phyloP scores from a whole-genome alignment of 2,329 filamentous ascomycete genomes.

The Pyricularia pennisetigena region DNA sequence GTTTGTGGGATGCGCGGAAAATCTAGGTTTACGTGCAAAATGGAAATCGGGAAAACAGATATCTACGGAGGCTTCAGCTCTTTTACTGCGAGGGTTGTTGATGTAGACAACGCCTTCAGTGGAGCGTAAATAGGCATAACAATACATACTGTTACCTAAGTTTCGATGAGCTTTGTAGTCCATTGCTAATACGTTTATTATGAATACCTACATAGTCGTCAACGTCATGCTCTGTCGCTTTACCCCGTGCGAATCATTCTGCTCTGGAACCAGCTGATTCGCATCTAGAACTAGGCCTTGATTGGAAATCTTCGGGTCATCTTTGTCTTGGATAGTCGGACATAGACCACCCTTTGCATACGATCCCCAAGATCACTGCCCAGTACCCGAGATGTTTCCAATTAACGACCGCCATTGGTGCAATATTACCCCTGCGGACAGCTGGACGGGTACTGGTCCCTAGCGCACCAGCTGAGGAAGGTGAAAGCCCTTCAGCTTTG shows the following conservation, averaged over 20 bases:
- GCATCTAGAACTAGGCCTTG: too few relatives aligned
- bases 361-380: background rate
- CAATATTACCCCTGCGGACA: background rate
- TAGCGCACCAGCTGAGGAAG: background rate
- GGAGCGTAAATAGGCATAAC: background rate
- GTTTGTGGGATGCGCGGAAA: background rate
- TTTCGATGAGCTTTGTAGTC: too few relatives aligned
- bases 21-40: background rate
- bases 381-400: background rate
- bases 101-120: background rate
- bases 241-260: too few relatives aligned
- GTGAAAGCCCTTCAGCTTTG: background rate
- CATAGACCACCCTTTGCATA: background rate
- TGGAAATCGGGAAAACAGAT: background rate
- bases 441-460: background rate
- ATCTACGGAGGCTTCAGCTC: background rate
- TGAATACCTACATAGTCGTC: too few relatives aligned
- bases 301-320: too few relatives aligned
- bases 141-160: background rate
- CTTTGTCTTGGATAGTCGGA: background rate
- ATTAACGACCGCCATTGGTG: background rate
- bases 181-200: too few relatives aligned
- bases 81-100: too few relatives aligned
- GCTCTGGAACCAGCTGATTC: too few relatives aligned
- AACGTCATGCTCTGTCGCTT: too few relatives aligned